Conservation (phyloP, 2,329 filamentous ascomycete genomes). For the Calonectria fujianensis region DNA sequence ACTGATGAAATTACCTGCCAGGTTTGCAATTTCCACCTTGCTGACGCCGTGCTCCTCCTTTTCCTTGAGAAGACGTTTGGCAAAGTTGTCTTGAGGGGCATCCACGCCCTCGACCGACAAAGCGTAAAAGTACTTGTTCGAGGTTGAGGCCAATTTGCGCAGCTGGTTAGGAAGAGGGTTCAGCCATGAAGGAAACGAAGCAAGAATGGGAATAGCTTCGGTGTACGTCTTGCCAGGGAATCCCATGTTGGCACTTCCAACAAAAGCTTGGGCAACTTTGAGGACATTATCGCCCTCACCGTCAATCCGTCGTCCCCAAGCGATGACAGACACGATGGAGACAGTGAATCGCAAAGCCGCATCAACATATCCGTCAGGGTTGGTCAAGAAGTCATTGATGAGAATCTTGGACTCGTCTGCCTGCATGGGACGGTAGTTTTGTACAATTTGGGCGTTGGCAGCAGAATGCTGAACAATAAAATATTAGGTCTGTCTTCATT, state of each 20-base stretch:
- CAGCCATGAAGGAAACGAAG: slow-evolving; percentile 25
- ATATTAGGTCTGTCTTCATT: not conserved
- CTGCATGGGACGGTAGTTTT: slow-evolving; percentile 32
- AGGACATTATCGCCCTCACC: slow-evolving; percentile 29
- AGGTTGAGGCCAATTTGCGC: slow-evolving; percentile 29
- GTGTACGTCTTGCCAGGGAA: slow-evolving; percentile 39
- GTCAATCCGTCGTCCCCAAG: slow-evolving; percentile 34
- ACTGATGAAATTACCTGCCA: slow-evolving; percentile 40
- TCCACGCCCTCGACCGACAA: slow-evolving; percentile 29
- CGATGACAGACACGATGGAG: slow-evolving; percentile 36
- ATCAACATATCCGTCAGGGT: slow-evolving; percentile 28
- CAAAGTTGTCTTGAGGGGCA: slow-evolving; percentile 31
- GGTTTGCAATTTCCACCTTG: slow-evolving; percentile 34
- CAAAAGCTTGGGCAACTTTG: slow-evolving; percentile 39
- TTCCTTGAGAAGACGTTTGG: slow-evolving; percentile 30
- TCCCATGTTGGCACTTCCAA: slow-evolving; percentile 37
- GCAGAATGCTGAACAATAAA: slow-evolving; percentile 14
- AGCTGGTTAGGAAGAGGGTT: slow-evolving; percentile 33
- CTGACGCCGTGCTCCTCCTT: slow-evolving; percentile 36
- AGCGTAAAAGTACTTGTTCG: slow-evolving; percentile 37
- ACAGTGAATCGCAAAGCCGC: slow-evolving; percentile 33
- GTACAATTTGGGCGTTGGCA: slow-evolving; percentile 34
- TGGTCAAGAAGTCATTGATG: slow-evolving; percentile 22
- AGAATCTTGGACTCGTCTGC: slow-evolving; percentile 31
- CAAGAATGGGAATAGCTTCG: slow-evolving; percentile 34